These are phyloP conservation scores for Babesia caballi DNA, from an alignment of 169 alveolate species.

Conservation along the genomic window DNA sequence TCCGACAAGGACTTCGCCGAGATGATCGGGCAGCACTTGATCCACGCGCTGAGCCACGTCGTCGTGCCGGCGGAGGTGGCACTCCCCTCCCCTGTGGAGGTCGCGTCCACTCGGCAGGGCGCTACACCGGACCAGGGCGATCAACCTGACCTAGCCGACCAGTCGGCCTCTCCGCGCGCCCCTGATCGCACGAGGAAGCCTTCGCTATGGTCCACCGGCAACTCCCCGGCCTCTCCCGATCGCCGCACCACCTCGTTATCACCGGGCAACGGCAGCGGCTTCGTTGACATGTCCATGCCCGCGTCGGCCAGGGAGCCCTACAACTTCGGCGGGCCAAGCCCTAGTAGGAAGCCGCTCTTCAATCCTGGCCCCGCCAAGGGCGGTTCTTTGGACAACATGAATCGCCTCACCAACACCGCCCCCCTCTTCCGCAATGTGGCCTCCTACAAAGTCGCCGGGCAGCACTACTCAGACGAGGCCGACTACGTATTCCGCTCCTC, in stretches of 20 bases:
- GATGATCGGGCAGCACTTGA: constrained; percentile 42
- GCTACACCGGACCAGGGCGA: not conserved
- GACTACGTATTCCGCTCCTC: not conserved
- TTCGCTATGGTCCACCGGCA: constrained; percentile 14
- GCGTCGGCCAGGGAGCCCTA: constrained; percentile 5
- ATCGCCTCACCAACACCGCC: not conserved
- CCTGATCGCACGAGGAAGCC: constrained; percentile 1
- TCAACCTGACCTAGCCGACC: not conserved
- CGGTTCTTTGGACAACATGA: not conserved
- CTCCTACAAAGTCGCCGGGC: not conserved
- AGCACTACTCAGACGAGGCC: not conserved
- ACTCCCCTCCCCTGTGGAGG: not conserved
- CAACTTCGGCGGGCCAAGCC: not conserved
- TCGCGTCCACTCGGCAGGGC: not conserved
- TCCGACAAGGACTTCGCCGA: constrained; percentile 67
- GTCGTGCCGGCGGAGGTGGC: constrained; percentile 19
- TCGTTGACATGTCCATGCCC: not conserved
- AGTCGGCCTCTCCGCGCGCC: not conserved
- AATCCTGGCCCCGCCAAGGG: not conserved
- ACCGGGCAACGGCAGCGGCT: not conserved
- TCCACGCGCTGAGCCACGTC: constrained; percentile 46
- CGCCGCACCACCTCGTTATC: not conserved
- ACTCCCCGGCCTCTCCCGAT: constrained; percentile 18
- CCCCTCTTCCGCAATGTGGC: not conserved
- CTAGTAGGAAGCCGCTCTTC: constrained; percentile 18